Evolutionary conservation across 2,329 filamentous ascomycete species (phyloP), one percentile per base, ranked within the genome.

Genomic region (Aureobasidium leucospermi): DNA sequence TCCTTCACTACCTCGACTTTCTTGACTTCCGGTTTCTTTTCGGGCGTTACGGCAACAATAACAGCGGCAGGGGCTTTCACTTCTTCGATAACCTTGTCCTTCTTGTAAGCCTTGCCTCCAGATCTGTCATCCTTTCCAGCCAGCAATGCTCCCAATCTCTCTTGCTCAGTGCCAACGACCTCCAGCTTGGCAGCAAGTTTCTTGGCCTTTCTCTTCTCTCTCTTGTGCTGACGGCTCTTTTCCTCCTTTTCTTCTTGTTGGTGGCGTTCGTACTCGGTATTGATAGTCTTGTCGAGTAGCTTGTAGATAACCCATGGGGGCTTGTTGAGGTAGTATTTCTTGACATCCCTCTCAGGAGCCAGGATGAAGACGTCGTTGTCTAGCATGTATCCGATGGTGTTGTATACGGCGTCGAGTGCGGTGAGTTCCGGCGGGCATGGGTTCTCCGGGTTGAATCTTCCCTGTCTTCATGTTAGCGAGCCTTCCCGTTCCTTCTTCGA

Each of bases 341-440:
- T 56, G 52, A 56, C 41, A 6, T 47, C 13, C 23, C 16, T 2
- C n/a, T 58, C 43, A 28, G 32, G 4, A 5, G 55, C 43, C 1
- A 34, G 19, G 10, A 58, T 13, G 28, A 47, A 31, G 23, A 59
- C 38, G 9, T 59, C 56, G 19, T 51, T 38, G 56, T 51, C 46
- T 10, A 49, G 16, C 11, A 59, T 49, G n/a, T 59, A 59, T 23
- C 56, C 56, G 2, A 59, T 51, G 6, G 34, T 45, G 11, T 38
- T 13, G 43, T 51, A 45, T 1, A 7, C 28, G 6, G 13, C 16
- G 11, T 13, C 45, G 1, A 16, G 2, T 3, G 29, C 8, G 8
- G 46, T 51, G 28, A 59, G 16, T 11, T 10, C 19, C 0, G 34
- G 32, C 6, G 55, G 43, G 15, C 43, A 58, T 7, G 55, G 55